phyloP scores from a whole-genome alignment of 495 filamentous ascomycete genomes.

The Podospora anserina region DNA sequence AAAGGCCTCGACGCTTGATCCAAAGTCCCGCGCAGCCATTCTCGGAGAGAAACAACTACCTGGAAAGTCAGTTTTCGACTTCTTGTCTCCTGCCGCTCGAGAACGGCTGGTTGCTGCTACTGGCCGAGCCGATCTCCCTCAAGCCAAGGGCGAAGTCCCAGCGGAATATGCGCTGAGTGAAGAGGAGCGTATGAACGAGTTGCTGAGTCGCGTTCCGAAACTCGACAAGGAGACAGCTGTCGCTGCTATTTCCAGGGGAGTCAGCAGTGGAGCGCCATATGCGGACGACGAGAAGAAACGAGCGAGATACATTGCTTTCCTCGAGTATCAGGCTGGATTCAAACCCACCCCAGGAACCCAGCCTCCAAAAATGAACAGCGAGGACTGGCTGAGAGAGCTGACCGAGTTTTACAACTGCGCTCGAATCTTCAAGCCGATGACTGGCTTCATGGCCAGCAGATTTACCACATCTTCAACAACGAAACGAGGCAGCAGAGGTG shows the following conservation, averaged over 20 bases:
- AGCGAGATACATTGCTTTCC: slow-evolving; percentile 70
- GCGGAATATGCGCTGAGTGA: slow-evolving; percentile 58
- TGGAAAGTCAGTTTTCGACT: slow-evolving; percentile 94
- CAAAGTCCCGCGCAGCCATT: slow-evolving; percentile 73
- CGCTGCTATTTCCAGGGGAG: slow-evolving; percentile 70
- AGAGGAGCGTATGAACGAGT: slow-evolving; percentile 55
- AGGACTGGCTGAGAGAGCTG: slow-evolving; percentile 78
- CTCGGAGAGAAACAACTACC: slow-evolving; percentile 80
- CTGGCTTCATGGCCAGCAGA: slow-evolving; percentile 83
- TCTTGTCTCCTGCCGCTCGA: slow-evolving; percentile 75
- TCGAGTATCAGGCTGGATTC: slow-evolving; percentile 73
- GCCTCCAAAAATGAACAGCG: slow-evolving; percentile 50
- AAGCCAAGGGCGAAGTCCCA: slow-evolving; percentile 70
- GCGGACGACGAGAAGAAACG: slow-evolving; percentile 76
- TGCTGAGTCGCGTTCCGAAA: slow-evolving; percentile 63
- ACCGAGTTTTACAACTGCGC: slow-evolving; percentile 86
- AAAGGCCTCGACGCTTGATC: slow-evolving; percentile 70
- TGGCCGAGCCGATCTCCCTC: slow-evolving; percentile 72
- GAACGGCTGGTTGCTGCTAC: slow-evolving; percentile 72
- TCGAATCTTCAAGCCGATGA: slow-evolving; percentile 88
- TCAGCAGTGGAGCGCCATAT: slow-evolving; percentile 79
- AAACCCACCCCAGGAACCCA: slow-evolving; percentile 56
- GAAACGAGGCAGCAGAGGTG: slow-evolving; percentile 28
- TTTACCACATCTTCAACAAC: slow-evolving; percentile 64
- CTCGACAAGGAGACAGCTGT: slow-evolving; percentile 71